Base-by-base conservation (phyloP, 768 basidiomycete species). In the Suillus subalutaceus region DNA sequence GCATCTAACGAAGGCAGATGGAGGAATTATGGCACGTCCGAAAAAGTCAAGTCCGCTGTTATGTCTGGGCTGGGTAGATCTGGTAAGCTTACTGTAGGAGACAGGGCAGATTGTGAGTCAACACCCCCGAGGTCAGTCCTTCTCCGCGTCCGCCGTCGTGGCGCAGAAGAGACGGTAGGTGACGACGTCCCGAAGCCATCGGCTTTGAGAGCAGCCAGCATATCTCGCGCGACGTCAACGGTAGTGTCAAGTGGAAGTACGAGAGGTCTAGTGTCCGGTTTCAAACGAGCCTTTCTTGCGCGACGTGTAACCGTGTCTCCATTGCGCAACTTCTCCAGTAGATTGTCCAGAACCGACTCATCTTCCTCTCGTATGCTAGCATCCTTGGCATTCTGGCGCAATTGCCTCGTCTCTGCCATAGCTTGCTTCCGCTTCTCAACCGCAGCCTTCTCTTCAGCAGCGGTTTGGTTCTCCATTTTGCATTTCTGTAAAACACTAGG, bases 171-270 rank as follows among this genome's bases (percentile, higher is more conserved):
- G 6, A 62, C 7, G 20, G 83, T 81, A n/a, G 87, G 85, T 10
- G 88, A 83, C 20, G 81, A 79, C 15, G 76, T 75, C 64, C 82
- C 65, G 74, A 92, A 92, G 0, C 90, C 92, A 68, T 89, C 86
- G 7, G 89, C 86, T 74, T 94, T 84, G 37, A 94, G 82, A 46
- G 83, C 85, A 8, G 90, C 90, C 63, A 94, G 75, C 90, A 95
- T 91, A 69, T 90, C 87, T 62, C 85, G 85, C 5, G 93, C 93
- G 58, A 86, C 79, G 66, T 88, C 84, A 6, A 81, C 88, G 71
- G 71, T 64, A 7, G 72, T 69, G 58, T 64, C 43, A 30, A 63
- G 26, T 26, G 71, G 66, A 12, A 68, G 57, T n/a, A 69, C 26
- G 67, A 67, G 4, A 68, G 75, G 68, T 46, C 74, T 77, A 68